These are phyloP conservation scores for Tricholomella constricta DNA, from an alignment of 768 basidiomycete species.

Conservation along the genomic window DNA sequence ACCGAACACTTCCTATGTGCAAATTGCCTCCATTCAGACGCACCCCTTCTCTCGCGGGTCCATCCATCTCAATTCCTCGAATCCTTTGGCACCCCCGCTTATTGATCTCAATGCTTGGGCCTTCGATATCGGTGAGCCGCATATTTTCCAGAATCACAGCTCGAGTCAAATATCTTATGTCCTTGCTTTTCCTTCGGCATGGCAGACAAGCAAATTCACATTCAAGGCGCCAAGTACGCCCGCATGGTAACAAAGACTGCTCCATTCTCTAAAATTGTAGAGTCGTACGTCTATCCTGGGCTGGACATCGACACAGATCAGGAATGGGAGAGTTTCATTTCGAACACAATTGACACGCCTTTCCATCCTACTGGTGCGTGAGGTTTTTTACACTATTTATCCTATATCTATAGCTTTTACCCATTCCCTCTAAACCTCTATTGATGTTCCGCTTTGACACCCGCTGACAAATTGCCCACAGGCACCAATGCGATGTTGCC, in stretches of 20 bases:
- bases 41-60: conserved; percentile 42
- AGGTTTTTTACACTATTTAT: no score
- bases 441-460: no score
- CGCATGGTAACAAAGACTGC: conserved; percentile 10
- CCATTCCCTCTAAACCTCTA: no score
- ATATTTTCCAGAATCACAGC: no score
- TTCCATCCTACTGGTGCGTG: no score
- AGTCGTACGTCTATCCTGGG: conserved; percentile 17
- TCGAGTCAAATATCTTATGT: no score
- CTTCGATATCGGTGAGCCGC: conserved; percentile 1
- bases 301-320: conserved; percentile 20
- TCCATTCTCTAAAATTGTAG: conserved; percentile 4
- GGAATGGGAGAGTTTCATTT: conserved; percentile 12
- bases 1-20: conserved; percentile 3
- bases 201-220: conserved; percentile 18
- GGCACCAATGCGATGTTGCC: conserved; percentile 32
- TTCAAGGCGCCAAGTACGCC: conserved; percentile 17
- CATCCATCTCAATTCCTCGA: conserved; percentile 24
- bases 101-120: conserved; percentile 14
- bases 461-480: conserved; percentile 10
- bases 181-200: background rate
- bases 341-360: no score
- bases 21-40: conserved; percentile 21
- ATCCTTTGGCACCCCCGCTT: conserved; percentile 10
- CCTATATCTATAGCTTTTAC: no score